Evolutionary conservation across 345 rosid genomes (phyloP).

Genomic region (Nasturtium officinale): DNA sequence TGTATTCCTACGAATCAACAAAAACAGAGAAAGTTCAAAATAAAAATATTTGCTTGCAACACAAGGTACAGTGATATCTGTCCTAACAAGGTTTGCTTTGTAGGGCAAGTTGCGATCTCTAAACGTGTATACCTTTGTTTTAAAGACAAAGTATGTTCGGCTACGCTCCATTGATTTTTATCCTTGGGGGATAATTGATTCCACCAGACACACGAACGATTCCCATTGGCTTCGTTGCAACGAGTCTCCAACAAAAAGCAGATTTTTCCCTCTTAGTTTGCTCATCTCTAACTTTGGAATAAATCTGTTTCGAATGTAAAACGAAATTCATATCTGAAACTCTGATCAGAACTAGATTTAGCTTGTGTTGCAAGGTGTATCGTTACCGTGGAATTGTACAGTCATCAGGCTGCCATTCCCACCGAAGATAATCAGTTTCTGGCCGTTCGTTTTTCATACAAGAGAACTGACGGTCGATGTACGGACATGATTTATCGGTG

Average conservation of each 20-base stretch:
- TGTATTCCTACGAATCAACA: conserved; percentile 56
- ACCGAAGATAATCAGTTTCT: conserved; percentile 70
- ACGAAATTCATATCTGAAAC: background rate
- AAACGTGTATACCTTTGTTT: conserved; percentile 57
- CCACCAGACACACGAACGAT: conserved; percentile 83
- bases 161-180: conserved; percentile 64
- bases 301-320: conserved; percentile 52
- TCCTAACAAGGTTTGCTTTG: background rate
- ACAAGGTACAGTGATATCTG: conserved; percentile 42
- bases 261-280: conserved; percentile 72
- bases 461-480: conserved; percentile 74
- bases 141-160: conserved; percentile 57
- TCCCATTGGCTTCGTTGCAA: conserved; percentile 90
- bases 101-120: background rate
- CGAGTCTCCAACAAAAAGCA: conserved; percentile 87
- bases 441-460: conserved; percentile 70
- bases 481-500: conserved; percentile 78
- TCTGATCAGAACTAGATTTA: background rate
- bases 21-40: background rate
- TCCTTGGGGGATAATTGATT: conserved; percentile 61
- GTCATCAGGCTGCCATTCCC: conserved; percentile 98
- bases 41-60: conserved; percentile 54
- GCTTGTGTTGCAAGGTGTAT: background rate
- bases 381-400: conserved; percentile 72
- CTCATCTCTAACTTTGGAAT: conserved; percentile 61